phyloP scores from a whole-genome alignment of 768 basidiomycete species.

The Boletus edulis region DNA sequence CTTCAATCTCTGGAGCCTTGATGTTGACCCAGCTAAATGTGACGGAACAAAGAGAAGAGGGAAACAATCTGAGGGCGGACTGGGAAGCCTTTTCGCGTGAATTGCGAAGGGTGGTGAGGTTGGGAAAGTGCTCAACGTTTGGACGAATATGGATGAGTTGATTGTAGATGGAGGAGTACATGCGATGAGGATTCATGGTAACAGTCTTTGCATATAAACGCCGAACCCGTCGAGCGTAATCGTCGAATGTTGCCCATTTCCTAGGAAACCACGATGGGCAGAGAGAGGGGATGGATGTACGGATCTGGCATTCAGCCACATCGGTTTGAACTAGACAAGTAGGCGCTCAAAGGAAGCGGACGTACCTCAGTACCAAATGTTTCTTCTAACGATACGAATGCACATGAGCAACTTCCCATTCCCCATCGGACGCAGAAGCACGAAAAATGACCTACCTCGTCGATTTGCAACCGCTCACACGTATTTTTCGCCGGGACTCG shows the following conservation, averaged over 20 bases:
- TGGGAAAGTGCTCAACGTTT: no score
- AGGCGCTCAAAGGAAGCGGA: not conserved
- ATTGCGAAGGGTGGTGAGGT: no score
- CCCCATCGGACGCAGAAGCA: not conserved
- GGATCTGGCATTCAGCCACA: constrained; percentile 33
- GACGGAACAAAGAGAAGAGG: no score
- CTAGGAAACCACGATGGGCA: constrained; percentile 69
- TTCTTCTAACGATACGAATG: constrained; percentile 40
- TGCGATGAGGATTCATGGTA: no score
- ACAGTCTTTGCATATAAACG: no score
- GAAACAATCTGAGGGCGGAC: no score
- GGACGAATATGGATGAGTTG: no score
- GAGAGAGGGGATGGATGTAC: constrained; percentile 78
- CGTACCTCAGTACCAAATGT: constrained; percentile 55
- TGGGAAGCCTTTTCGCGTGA: no score
- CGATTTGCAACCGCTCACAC: constrained; percentile 47
- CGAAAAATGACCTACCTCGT: constrained; percentile 46
- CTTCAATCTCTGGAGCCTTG: no score
- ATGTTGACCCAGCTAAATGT: no score
- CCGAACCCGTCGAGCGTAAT: no score
- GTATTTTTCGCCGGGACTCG: constrained; percentile 78
- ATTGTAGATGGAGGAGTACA: no score
- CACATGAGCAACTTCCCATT: not conserved
- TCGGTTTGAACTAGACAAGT: not conserved
- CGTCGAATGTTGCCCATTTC: constrained; percentile 78